These are phyloP conservation scores for Lecanosticta acicola DNA, from an alignment of 2,329 filamentous ascomycete genomes.

Conservation along the genomic window DNA sequence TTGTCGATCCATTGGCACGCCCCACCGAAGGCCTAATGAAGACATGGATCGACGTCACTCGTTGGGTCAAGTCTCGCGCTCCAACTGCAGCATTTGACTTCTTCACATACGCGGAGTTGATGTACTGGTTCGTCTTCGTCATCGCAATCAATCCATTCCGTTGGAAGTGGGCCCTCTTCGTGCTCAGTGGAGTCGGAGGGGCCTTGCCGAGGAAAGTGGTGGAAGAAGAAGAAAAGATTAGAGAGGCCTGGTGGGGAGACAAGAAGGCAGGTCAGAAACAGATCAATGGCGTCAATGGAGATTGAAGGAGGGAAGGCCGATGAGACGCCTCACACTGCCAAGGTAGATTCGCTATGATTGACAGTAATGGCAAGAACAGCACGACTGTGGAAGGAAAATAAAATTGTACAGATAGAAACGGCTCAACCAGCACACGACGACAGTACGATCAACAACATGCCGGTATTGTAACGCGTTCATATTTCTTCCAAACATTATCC, in stretches of 20 bases:
- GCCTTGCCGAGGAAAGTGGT: slow-evolving; percentile 62
- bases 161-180: slow-evolving; percentile 85
- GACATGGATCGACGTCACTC: slow-evolving; percentile 80
- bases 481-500: too few relatives aligned
- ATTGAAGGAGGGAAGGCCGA: not conserved
- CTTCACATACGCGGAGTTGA: slow-evolving; percentile 77
- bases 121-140: slow-evolving; percentile 82
- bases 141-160: slow-evolving; percentile 76
- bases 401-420: too few relatives aligned
- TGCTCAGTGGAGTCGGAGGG: slow-evolving; percentile 69
- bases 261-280: not conserved
- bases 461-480: too few relatives aligned
- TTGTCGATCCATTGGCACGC: slow-evolving; percentile 69
- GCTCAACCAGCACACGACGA: too few relatives aligned
- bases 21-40: slow-evolving; percentile 71
- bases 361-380: too few relatives aligned
- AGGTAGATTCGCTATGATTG: too few relatives aligned
- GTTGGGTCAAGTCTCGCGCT: slow-evolving; percentile 60
- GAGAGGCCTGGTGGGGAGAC: slow-evolving; percentile 42
- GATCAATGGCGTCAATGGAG: not conserved
- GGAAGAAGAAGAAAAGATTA: slow-evolving; percentile 56
- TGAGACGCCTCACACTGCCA: too few relatives aligned
- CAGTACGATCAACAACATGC: too few relatives aligned
- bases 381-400: too few relatives aligned
- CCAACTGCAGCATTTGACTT: slow-evolving; percentile 79